phyloP scores from a whole-genome alignment of 2,329 filamentous ascomycete genomes.

The Colletotrichum abscissum region DNA sequence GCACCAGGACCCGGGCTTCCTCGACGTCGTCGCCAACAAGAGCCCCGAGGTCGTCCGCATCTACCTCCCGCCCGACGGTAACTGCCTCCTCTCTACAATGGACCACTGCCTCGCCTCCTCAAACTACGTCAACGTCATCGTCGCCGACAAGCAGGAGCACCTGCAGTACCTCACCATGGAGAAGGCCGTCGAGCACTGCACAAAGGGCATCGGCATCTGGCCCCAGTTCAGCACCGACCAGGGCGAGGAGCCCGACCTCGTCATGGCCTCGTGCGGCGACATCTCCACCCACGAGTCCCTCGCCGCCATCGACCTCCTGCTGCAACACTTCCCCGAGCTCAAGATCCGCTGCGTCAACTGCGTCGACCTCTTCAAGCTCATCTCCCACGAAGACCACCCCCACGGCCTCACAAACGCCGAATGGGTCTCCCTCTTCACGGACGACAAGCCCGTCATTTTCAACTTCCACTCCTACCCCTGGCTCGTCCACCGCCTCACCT shows the following conservation, averaged over 20 bases:
- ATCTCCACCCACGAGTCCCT: slow-evolving; percentile 80
- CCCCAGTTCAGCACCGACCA: slow-evolving; percentile 79
- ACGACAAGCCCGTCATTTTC: slow-evolving; percentile 79
- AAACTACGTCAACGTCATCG: slow-evolving; percentile 86
- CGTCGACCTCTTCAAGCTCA: slow-evolving; percentile 84
- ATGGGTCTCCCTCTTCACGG: slow-evolving; percentile 78
- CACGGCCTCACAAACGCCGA: slow-evolving; percentile 76
- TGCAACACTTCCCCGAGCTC: slow-evolving; percentile 76
- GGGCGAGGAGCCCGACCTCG: slow-evolving; percentile 75
- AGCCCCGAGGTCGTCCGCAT: slow-evolving; percentile 83
- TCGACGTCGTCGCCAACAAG: slow-evolving; percentile 84
- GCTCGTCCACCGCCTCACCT: slow-evolving; percentile 81
- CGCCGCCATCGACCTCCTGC: slow-evolving; percentile 78
- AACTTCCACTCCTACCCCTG: slow-evolving; percentile 89
- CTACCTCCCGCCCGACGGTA: slow-evolving; percentile 83
- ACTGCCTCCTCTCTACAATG: slow-evolving; percentile 80
- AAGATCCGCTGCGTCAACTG: slow-evolving; percentile 85
- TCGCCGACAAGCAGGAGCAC: slow-evolving; percentile 84
- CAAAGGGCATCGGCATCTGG: slow-evolving; percentile 84
- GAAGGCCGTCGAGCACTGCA: slow-evolving; percentile 79
- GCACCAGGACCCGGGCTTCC: slow-evolving; percentile 83
- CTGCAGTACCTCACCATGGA: slow-evolving; percentile 82
- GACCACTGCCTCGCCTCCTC: slow-evolving; percentile 78
- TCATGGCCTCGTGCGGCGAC: slow-evolving; percentile 83
- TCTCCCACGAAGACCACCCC: slow-evolving; percentile 75